A percentile compares a stretch with the other conserved stretches of the same genome.
Evolutionary conservation across 2,329 filamentous ascomycete species (phyloP).

Genomic region (Ophidiomyces ophidiicola): DNA sequence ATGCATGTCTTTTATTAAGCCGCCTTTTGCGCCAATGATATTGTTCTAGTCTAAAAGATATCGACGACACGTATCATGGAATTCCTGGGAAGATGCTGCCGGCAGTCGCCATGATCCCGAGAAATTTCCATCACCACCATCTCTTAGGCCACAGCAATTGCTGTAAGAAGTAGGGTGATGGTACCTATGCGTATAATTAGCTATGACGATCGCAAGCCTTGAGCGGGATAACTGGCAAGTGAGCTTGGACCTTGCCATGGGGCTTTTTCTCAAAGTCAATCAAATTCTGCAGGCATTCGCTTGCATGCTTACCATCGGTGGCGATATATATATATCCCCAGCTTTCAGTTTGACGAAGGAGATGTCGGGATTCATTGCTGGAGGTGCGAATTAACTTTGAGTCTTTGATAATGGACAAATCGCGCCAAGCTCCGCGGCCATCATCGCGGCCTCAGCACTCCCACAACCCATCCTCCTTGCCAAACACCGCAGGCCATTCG

Average conservation of each 20-base stretch:
- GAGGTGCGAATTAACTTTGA: not conserved
- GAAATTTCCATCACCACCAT: not conserved
- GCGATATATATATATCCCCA: not conserved
- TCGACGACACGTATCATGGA: too few relatives aligned
- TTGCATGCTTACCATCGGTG: not conserved
- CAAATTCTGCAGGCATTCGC: not conserved
- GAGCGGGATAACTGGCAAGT: conserved; percentile 3
- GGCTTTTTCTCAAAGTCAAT: not conserved
- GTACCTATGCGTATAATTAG: too few relatives aligned
- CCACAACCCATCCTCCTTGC: conserved; percentile 1
- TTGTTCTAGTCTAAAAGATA: too few relatives aligned
- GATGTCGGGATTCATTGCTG: not conserved
- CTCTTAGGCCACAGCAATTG: not conserved
- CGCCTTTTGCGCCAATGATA: not conserved
- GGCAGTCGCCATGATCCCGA: not conserved
- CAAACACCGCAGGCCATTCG: conserved; percentile 4
- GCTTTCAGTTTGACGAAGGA: not conserved
- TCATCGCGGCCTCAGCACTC: conserved; percentile 10
- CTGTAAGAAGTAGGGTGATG: conserved; percentile 4
- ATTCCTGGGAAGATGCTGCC: not conserved
- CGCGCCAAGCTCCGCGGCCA: conserved; percentile 11
- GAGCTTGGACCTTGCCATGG: conserved; percentile 1
- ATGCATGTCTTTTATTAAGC: conserved; percentile 2
- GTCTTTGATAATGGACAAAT: conserved; percentile 7
- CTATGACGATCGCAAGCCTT: too few relatives aligned